A percentile compares a stretch with the other conserved stretches of the same genome.
Conservation (phyloP, 352 stramenopile genomes). For the Globisporangium nodosum region DNA sequence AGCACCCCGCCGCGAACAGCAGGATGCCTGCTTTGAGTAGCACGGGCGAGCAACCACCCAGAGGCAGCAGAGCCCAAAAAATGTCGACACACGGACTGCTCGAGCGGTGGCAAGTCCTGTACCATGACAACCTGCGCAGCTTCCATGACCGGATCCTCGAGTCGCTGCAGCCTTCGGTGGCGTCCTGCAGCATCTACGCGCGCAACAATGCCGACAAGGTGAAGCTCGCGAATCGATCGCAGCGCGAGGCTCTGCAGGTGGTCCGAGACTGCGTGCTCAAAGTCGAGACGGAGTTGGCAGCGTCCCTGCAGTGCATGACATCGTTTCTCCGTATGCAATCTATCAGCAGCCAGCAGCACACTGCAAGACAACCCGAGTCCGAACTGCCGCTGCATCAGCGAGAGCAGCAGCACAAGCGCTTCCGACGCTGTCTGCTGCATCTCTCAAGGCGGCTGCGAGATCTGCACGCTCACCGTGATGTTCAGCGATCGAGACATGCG, state of each 20-base stretch:
- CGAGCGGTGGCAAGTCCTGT: slow-evolving; percentile 27
- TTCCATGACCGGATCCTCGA: slow-evolving; percentile 12
- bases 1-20: neutral
- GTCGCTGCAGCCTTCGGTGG: neutral
- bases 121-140: slow-evolving; percentile 20
- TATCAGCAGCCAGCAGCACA: neutral
- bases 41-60: neutral
- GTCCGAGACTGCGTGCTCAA: neutral
- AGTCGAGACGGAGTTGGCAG: neutral
- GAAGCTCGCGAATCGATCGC: slow-evolving; percentile 6
- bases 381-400: neutral
- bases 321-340: slow-evolving; percentile 15
- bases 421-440: slow-evolving; percentile 3
- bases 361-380: neutral
- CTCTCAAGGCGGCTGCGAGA: slow-evolving; percentile 4
- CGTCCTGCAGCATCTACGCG: slow-evolving; percentile 12
- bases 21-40: neutral
- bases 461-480: neutral
- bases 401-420: neutral
- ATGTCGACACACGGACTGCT: slow-evolving; percentile 6
- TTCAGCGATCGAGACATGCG: neutral
- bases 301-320: slow-evolving; percentile 10
- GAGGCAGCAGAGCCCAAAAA: neutral
- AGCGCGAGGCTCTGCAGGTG: neutral
- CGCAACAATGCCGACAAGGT: slow-evolving; percentile 7